phyloP scores from a whole-genome alignment of 441 rosid species.

The Kokia cookei region DNA sequence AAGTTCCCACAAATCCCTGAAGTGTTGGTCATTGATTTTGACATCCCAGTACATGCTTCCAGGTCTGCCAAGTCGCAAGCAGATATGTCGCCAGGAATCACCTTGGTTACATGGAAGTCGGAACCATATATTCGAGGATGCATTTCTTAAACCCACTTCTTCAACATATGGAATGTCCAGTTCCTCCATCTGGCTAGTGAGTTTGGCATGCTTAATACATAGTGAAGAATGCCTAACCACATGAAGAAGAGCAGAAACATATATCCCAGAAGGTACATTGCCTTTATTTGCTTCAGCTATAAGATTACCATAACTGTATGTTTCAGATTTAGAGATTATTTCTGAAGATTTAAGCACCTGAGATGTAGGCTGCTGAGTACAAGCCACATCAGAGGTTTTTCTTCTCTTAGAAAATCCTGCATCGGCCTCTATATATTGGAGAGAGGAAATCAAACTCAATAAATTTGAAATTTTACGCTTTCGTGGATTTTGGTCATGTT shows the following conservation, averaged over 20 bases:
- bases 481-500: slow-evolving; percentile 44
- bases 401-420: slow-evolving; percentile 43
- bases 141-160: slow-evolving; percentile 71
- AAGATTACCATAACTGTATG: slow-evolving; percentile 70
- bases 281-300: slow-evolving; percentile 95
- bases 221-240: slow-evolving; percentile 93
- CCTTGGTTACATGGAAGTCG: slow-evolving; percentile 78
- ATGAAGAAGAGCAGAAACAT: slow-evolving; percentile 84
- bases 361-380: slow-evolving; percentile 38
- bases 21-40: slow-evolving; percentile 92
- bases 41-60: slow-evolving; percentile 99
- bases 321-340: slow-evolving; percentile 39
- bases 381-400: slow-evolving; percentile 35
- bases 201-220: slow-evolving; percentile 91
- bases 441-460: slow-evolving; percentile 73
- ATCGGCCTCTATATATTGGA: slow-evolving; percentile 48
- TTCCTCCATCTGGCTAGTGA: slow-evolving; percentile 94
- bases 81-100: slow-evolving; percentile 87
- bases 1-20: slow-evolving; percentile 98
- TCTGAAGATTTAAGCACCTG: slow-evolving; percentile 36
- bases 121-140: slow-evolving; percentile 94
- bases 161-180: slow-evolving; percentile 90
- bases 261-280: slow-evolving; percentile 76
- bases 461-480: slow-evolving; percentile 73
- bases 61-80: slow-evolving; percentile 97